A percentile compares a stretch with the other conserved stretches of the same genome.
Conservation (phyloP, 2,329 filamentous ascomycete genomes). For the Alternaria hordeiaustralica region DNA sequence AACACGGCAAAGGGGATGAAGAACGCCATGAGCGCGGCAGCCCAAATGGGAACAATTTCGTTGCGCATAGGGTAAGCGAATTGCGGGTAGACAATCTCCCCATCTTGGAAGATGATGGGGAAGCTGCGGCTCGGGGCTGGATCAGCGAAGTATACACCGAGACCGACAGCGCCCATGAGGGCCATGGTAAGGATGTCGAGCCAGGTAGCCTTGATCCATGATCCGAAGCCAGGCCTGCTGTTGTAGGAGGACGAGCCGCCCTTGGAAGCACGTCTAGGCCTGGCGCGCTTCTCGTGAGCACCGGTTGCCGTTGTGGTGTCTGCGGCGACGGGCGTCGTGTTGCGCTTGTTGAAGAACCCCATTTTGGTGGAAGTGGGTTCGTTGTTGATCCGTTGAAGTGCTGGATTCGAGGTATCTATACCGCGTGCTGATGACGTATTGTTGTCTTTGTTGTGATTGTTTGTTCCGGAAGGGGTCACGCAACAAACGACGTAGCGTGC, state of each 20-base stretch:
- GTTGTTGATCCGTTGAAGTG: constrained; percentile 1
- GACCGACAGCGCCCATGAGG: constrained; percentile 68
- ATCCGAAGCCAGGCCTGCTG: constrained; percentile 65
- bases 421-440: constrained; percentile 9
- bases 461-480: background rate
- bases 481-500: constrained; percentile 6
- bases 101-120: constrained; percentile 68
- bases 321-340: constrained; percentile 39
- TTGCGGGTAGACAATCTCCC: constrained; percentile 71
- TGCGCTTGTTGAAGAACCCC: constrained; percentile 49
- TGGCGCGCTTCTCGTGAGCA: constrained; percentile 35
- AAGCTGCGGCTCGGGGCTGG: constrained; percentile 74
- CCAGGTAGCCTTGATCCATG: constrained; percentile 73
- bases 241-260: constrained; percentile 32
- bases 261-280: constrained; percentile 15
- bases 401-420: background rate
- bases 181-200: constrained; percentile 73
- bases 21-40: constrained; percentile 69
- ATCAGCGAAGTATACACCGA: constrained; percentile 70
- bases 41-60: constrained; percentile 67
- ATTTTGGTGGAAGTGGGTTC: constrained; percentile 25
- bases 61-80: constrained; percentile 75
- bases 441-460: background rate
- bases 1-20: constrained; percentile 71
- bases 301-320: constrained; percentile 46